phyloP scores from a whole-genome alignment of 495 filamentous ascomycete species.

The Neurospora cerealis region DNA sequence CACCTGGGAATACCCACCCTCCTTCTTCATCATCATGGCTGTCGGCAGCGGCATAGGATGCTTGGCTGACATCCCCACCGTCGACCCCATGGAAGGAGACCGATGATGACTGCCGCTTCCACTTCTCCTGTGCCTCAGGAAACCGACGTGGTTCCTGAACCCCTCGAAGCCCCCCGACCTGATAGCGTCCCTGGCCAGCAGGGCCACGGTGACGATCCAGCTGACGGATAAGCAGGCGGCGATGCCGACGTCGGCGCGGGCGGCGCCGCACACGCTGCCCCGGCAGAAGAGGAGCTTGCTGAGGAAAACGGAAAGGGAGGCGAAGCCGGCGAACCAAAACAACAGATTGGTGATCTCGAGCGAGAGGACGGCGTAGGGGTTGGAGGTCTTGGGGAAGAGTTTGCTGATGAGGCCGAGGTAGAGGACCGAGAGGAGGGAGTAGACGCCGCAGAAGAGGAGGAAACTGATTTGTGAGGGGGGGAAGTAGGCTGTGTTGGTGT shows the following conservation, averaged over 20 bases:
- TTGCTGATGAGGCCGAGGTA: constrained; percentile 57
- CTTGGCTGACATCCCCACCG: neutral
- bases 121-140: neutral
- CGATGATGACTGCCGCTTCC: neutral
- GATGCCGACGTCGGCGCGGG: constrained; percentile 38
- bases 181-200: constrained; percentile 27
- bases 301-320: constrained; percentile 59
- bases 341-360: constrained; percentile 58
- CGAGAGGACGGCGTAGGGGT: constrained; percentile 48
- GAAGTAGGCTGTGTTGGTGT: constrained; percentile 29
- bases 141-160: neutral
- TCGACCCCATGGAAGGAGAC: neutral
- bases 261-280: constrained; percentile 38
- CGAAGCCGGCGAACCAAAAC: constrained; percentile 76
- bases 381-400: constrained; percentile 37
- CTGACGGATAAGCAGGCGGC: constrained; percentile 30
- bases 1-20: neutral
- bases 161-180: constrained; percentile 21
- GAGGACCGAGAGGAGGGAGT: constrained; percentile 53
- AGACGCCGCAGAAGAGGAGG: constrained; percentile 57
- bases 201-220: constrained; percentile 31
- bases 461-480: constrained; percentile 57
- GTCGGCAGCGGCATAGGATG: neutral
- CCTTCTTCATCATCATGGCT: neutral
- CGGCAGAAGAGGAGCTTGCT: constrained; percentile 43